Percentiles rank a stretch among this genome's conserved stretches.
Conservation (phyloP, 495 filamentous ascomycete genomes). For the Penicillium samsonianum region DNA sequence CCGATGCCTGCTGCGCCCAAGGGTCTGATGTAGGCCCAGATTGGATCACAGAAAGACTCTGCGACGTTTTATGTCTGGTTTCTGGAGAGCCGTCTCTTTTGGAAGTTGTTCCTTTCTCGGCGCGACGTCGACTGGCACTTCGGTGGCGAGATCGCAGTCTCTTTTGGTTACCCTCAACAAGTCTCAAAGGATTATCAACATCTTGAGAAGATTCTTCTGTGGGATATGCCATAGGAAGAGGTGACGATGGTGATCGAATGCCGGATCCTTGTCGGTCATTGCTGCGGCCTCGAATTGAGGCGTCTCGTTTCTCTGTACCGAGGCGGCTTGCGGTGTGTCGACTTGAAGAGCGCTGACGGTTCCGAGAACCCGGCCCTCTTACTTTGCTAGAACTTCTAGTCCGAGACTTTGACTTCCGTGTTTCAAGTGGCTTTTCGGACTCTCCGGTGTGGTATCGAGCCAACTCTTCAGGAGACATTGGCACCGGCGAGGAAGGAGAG, state of each 20-base stretch:
- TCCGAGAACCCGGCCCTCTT: constrained; percentile 39
- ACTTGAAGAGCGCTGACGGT: constrained; percentile 43
- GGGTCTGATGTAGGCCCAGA: background rate
- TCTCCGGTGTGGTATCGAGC: constrained; percentile 55
- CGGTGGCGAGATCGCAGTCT: constrained; percentile 63
- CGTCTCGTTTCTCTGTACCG: constrained; percentile 46
- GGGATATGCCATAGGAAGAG: constrained; percentile 65
- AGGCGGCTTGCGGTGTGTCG: constrained; percentile 48
- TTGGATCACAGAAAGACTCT: constrained; percentile 48
- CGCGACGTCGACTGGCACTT: constrained; percentile 46
- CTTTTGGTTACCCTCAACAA: constrained; percentile 62
- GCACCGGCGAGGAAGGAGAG: constrained; percentile 85
- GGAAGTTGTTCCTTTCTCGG: constrained; percentile 47
- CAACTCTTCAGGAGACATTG: constrained; percentile 87
- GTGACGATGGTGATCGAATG: constrained; percentile 78
- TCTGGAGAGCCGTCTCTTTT: constrained; percentile 52
- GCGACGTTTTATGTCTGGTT: constrained; percentile 31
- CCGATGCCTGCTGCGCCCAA: background rate
- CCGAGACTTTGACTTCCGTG: constrained; percentile 41
- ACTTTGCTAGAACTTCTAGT: constrained; percentile 41
- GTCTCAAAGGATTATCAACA: constrained; percentile 59
- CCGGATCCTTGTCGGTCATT: constrained; percentile 57
- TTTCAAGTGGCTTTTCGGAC: constrained; percentile 44
- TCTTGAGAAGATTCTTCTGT: constrained; percentile 37
- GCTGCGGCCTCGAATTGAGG: constrained; percentile 50